Conservation (phyloP, 1,284 basidiomycete genomes). For the Leccinum pallidistipes region DNA sequence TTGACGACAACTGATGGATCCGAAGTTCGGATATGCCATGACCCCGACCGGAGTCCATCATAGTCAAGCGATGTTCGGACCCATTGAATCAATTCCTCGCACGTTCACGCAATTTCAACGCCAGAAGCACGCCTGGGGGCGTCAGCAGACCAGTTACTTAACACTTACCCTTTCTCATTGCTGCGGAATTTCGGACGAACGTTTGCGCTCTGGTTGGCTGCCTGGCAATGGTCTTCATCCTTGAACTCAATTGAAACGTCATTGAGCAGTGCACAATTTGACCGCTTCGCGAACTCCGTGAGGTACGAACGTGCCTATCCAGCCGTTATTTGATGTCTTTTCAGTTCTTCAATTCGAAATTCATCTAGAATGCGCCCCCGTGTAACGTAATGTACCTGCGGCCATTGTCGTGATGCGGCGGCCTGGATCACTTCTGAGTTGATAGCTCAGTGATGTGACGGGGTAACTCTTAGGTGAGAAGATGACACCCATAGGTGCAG, state of each 20-base stretch:
- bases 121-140: not conserved
- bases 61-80: not conserved
- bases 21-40: not conserved
- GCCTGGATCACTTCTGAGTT: not conserved
- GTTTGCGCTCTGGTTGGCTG: conserved; percentile 1
- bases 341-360: not conserved
- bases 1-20: not conserved
- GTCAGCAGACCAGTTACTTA: not conserved
- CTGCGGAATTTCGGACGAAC: not conserved
- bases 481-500: not conserved
- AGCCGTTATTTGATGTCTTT: not conserved
- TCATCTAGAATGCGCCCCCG: not conserved
- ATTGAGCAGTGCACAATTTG: not conserved
- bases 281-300: not conserved
- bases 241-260: not conserved
- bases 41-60: not conserved
- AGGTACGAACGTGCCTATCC: not conserved
- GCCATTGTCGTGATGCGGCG: not conserved
- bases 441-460: not conserved
- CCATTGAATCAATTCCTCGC: not conserved
- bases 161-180: not conserved
- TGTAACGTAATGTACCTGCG: not conserved
- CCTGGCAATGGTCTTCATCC: not conserved
- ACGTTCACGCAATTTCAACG: not conserved
- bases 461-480: not conserved